Evolutionary conservation across 140 eudicot genomes (phyloP).

Genomic region (Stevia rebaudiana): DNA sequence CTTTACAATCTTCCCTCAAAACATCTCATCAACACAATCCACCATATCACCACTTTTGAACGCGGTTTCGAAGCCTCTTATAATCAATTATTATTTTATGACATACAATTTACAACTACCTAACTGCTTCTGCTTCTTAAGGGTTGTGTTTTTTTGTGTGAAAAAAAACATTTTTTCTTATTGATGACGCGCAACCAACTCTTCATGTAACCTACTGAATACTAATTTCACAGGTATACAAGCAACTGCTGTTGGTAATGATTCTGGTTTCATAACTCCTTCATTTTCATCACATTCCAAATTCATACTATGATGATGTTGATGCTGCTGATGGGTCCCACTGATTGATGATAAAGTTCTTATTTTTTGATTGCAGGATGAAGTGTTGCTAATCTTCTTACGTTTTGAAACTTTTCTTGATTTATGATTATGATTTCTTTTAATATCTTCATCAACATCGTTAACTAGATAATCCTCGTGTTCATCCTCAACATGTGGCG

Average conservation of each 20-base stretch:
- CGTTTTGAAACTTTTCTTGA: slow-evolving; percentile 29
- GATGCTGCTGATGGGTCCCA: slow-evolving; percentile 33
- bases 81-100: slow-evolving; percentile 23
- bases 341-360: slow-evolving; percentile 72
- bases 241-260: slow-evolving; percentile 60
- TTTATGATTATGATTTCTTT: slow-evolving; percentile 15
- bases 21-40: not conserved
- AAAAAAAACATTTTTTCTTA: slow-evolving; percentile 17
- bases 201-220: slow-evolving; percentile 91
- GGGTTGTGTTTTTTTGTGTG: not conserved
- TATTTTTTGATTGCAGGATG: slow-evolving; percentile 55
- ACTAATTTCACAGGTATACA: slow-evolving; percentile 92
- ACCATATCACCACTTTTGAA: slow-evolving; percentile 1
- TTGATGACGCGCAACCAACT: slow-evolving; percentile 68
- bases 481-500: slow-evolving; percentile 46
- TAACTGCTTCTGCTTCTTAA: slow-evolving; percentile 14
- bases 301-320: slow-evolving; percentile 27
- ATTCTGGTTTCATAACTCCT: slow-evolving; percentile 55
- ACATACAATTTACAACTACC: slow-evolving; percentile 49
- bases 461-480: slow-evolving; percentile 26
- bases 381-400: slow-evolving; percentile 37
- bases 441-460: slow-evolving; percentile 27
- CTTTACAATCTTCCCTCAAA: slow-evolving; percentile 7
- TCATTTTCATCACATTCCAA: slow-evolving; percentile 32
- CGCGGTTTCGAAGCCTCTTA: slow-evolving; percentile 8